Base-by-base conservation (phyloP, 305 asterid species). In the Rubia peregrina region DNA sequence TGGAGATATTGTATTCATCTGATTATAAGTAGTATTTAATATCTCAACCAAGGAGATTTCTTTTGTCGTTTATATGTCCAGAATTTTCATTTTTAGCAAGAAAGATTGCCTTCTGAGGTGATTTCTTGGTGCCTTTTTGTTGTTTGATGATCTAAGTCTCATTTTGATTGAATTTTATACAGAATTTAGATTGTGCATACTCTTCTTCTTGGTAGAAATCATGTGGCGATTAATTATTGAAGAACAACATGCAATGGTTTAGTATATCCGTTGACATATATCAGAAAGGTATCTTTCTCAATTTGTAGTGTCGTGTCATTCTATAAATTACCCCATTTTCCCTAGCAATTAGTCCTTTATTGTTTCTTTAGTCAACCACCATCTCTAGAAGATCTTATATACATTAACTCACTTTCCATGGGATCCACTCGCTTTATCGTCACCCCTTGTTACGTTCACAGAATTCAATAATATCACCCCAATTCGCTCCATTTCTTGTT, bases 361-460 rank as follows among this genome's bases (percentile, higher is more conserved):
- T 21, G 12, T 40, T 62, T 17, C 9, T 9, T 21, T 12, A 76
- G 49, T 43, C 21, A 46, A 48, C 14, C 33, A 3, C 36, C 9
- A 40, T 19, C 41, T 4, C 36, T 51, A 0, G 10, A 48, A 68
- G 51, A 49, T 43, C 57, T 26, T 41, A 43, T 57, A 38, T 17
- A 30, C 49, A 19, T 33, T 33, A 33, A 33, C 36, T 33, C 4
- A 33, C 36, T 33, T 33, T 33, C 36, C 36, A 33, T 33, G 36
- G 36, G 36, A 33, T 33, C 36, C 36, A 33, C 36, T 33, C 36
- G 36, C 36, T 33, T 33, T 30, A 72, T 85, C 11, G 85, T 90
- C 83, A 85, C 87, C 78, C 96, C 96, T 36, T 88, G 96, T 78
- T 86, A 86, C 76, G 87, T 88, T 48, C 92, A 84, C 81, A 73